Evolutionary conservation across 2,329 filamentous ascomycete genomes (phyloP), one percentile per base, ranked within the genome.

Genomic region (Chaetomium sp.): DNA sequence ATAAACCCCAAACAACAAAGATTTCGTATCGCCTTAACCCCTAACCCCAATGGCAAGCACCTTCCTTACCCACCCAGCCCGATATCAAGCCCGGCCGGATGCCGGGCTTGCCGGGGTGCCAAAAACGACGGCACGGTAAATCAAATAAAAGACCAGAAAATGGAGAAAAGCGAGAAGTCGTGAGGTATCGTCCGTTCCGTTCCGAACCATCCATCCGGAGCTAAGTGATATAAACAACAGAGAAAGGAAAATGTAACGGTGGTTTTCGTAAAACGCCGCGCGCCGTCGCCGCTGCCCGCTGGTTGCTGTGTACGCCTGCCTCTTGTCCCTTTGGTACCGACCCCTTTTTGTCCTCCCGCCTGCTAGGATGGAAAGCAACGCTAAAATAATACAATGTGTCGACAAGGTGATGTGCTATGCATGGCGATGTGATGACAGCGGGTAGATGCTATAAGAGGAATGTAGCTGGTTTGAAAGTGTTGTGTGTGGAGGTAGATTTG

Each of bases 181-280:
- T 51, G 47, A 60, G 57, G 57, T 51, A 50, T 60, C 47, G 57
- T 59, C 19, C 45, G 45, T 25, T 25, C 25, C 25, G 23, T 57
- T 42, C 23, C 45, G 42, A 2, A 23, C 6, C 42, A 33, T 21
- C 23, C 35, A 27, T 54, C 51, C 29, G 29, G 53, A 56, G 21
- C 51, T 16, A 35, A 35, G n/a, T n/a, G 51, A 33, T 38, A 27
- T 19, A 27, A 21, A 55, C 13, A 10, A 13, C 13, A 19, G 56
- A 12, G 47, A 57, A 47, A 47, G 38, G n/a, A 29, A 47, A 47
- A 45, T 13, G 47, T 47, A 29, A 29, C 5, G 8, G 19, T 12
- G 23, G 56, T 56, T 33, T 56, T 33, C 53, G 53, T 56, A 35
- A 56, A 56, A 42, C 38, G 38, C 38, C 38, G 38, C 38, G 38